Evolutionary conservation across 73 alveolate genomes (phyloP).

Genomic region (Stentor roeselii): DNA sequence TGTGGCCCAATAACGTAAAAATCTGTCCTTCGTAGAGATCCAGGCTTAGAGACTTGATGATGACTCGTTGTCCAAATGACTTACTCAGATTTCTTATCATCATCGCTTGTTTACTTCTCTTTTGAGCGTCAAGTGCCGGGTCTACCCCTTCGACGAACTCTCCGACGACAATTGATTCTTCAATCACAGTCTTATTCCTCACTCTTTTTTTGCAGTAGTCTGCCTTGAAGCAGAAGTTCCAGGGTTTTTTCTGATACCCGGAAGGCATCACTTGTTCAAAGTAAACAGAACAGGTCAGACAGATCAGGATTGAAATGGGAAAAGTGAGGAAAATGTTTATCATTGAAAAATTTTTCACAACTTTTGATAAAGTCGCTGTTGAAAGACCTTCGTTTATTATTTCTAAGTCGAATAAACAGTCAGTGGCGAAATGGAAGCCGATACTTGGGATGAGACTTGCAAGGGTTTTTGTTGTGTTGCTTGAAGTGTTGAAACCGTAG

Average conservation of each 20-base stretch:
- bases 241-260: conserved; percentile 66
- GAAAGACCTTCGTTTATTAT: conserved; percentile 47
- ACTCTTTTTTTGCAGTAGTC: conserved; percentile 29
- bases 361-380: conserved; percentile 41
- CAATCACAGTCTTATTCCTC: neutral
- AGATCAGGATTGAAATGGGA: too few species aligned
- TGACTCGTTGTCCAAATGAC: neutral
- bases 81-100: neutral
- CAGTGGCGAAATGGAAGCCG: conserved; percentile 61
- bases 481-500: conserved; percentile 38
- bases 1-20: conserved; percentile 45
- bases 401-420: conserved; percentile 58
- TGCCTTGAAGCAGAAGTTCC: conserved; percentile 48
- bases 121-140: neutral
- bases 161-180: neutral
- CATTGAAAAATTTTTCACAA: conserved; percentile 49
- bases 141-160: neutral
- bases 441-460: conserved; percentile 68
- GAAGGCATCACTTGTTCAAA: conserved; percentile 68
- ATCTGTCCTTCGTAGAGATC: conserved; percentile 35
- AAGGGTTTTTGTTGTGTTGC: conserved; percentile 39
- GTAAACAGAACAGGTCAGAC: too few species aligned
- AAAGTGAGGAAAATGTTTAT: conserved; percentile 47
- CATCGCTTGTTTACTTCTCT: too few species aligned
- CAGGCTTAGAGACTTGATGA: conserved; percentile 13